phyloP scores from a whole-genome alignment of 2,329 filamentous ascomycete genomes.

The Elsinoe arachidis region DNA sequence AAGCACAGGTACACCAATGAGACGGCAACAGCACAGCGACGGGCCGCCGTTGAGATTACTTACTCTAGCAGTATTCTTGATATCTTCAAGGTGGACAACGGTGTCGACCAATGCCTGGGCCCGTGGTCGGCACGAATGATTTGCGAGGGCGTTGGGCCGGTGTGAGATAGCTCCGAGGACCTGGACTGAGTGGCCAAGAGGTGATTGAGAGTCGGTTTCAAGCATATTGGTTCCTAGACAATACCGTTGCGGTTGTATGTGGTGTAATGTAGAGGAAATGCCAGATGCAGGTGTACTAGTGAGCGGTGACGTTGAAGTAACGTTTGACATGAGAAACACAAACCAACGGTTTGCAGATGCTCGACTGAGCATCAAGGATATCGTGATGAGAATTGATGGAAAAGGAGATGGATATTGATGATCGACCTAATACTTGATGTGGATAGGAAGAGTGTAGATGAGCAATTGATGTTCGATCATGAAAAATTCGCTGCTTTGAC shows the following conservation, averaged over 20 bases:
- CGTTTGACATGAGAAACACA: constrained; percentile 7
- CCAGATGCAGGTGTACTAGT: not conserved
- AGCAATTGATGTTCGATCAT: not conserved
- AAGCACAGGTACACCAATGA: constrained; percentile 9
- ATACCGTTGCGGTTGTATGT: not conserved
- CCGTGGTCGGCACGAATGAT: not conserved
- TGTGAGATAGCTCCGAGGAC: constrained; percentile 2
- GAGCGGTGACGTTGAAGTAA: constrained; percentile 3
- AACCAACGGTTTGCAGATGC: constrained; percentile 9
- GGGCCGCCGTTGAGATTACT: constrained; percentile 11
- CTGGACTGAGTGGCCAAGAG: not conserved
- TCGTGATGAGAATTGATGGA: not conserved
- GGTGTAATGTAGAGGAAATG: not conserved
- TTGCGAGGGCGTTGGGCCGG: constrained; percentile 1
- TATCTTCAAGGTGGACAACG: constrained; percentile 3
- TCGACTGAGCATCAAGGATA: not conserved
- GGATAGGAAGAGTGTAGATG: not conserved
- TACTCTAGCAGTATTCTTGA: not conserved
- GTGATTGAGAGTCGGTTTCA: constrained; percentile 1
- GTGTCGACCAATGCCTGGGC: constrained; percentile 5
- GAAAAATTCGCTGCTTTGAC: not conserved
- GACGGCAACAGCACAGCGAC: constrained; percentile 12
- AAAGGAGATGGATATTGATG: not conserved
- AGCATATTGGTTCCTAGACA: constrained; percentile 4
- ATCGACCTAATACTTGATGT: not conserved